A percentile compares a stretch with the other conserved stretches of the same genome.
These are phyloP conservation scores for Terfezia boudieri DNA, from an alignment of 495 filamentous ascomycete species.

Conservation along the genomic window DNA sequence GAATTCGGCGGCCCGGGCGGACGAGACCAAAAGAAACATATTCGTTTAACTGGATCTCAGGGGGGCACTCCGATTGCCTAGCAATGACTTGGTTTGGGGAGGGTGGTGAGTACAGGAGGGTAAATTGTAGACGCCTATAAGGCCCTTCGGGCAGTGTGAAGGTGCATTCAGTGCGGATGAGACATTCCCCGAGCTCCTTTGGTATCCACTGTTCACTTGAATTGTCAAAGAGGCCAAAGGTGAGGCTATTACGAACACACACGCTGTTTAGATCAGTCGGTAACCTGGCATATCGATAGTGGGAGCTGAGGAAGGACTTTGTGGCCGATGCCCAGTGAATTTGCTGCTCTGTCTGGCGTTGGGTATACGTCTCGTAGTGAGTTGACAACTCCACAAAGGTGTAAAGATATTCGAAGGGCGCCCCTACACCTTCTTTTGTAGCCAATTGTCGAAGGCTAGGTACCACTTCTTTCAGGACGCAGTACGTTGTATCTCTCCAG, in stretches of 20 bases:
- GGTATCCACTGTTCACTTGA: too few species aligned
- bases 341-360: not conserved
- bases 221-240: not conserved
- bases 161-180: too few species aligned
- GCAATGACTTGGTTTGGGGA: slow-evolving; percentile 27
- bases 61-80: slow-evolving; percentile 23
- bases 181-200: too few species aligned
- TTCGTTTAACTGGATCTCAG: slow-evolving; percentile 26
- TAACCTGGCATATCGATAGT: slow-evolving; percentile 1
- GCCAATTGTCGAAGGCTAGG: too few species aligned
- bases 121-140: slow-evolving; percentile 18
- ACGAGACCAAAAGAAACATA: slow-evolving; percentile 28
- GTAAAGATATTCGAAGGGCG: too few species aligned
- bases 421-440: too few species aligned
- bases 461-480: not conserved
- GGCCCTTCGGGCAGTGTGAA: too few species aligned
- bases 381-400: too few species aligned
- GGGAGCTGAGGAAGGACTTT: slow-evolving; percentile 6
- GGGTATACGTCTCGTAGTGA: too few species aligned
- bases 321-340: slow-evolving; percentile 3
- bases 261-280: not conserved
- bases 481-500: slow-evolving; percentile 34
- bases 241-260: not conserved
- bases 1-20: slow-evolving; percentile 26
- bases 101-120: slow-evolving; percentile 17